Evolutionary conservation across 306 rosid species (phyloP).

Genomic region (Vigna hirtella): DNA sequence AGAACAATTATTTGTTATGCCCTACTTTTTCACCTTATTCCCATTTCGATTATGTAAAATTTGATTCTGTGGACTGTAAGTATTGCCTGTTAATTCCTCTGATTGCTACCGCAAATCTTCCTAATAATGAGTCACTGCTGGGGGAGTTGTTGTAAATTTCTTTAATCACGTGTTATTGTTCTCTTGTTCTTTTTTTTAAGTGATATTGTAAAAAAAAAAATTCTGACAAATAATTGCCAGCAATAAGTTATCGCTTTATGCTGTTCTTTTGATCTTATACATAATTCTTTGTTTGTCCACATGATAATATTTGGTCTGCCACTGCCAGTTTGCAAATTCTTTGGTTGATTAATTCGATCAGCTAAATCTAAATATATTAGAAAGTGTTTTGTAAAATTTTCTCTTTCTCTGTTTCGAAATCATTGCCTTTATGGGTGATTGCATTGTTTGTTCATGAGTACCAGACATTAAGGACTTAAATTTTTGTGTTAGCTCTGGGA

Average conservation of each 20-base stretch:
- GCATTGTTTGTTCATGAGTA: not conserved
- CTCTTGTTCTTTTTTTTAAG: not conserved
- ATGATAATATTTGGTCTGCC: not conserved
- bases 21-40: not conserved
- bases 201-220: slow-evolving; percentile 28
- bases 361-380: not conserved
- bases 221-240: slow-evolving; percentile 6
- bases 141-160: slow-evolving; percentile 6
- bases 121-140: not conserved
- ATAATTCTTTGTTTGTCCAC: slow-evolving; percentile 7
- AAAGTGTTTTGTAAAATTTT: not conserved
- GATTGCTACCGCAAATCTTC: slow-evolving; percentile 8
- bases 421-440: not conserved
- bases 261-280: slow-evolving; percentile 22
- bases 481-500: not conserved
- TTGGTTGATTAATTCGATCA: slow-evolving; percentile 15
- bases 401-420: not conserved
- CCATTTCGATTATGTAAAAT: slow-evolving; percentile 13
- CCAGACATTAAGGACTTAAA: slow-evolving; percentile 22
- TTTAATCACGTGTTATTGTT: not conserved
- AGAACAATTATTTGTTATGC: not conserved
- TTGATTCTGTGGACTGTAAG: not conserved
- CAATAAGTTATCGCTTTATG: slow-evolving; percentile 2
- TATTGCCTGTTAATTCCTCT: not conserved
- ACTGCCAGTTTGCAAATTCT: slow-evolving; percentile 5